Base-by-base conservation (phyloP, 768 basidiomycete species). In the Cystofilobasidium ferigula region DNA sequence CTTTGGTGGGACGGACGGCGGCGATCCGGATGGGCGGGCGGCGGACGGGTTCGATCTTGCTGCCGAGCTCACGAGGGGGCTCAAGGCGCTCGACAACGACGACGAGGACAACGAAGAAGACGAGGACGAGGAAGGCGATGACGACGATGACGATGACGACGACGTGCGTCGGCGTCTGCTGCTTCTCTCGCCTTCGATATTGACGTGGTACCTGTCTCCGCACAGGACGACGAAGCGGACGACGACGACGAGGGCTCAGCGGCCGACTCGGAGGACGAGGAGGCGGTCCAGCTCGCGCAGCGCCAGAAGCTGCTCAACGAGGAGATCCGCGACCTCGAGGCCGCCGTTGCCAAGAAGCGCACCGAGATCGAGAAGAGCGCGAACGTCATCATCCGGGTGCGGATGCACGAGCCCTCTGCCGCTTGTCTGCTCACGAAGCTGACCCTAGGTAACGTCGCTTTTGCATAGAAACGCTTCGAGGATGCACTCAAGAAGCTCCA, bases 401-500 rank as follows among this genome's bases (percentile, higher is more conserved):
- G 77, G n/a, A 71, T 32, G 38, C 18, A 40, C 32, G 14, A 32
- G 18, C n/a, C 1, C 35, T 22, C 8, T 43, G 13, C n/a, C n/a
- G n/a, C n/a, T n/a, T n/a, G n/a, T n/a, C n/a, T n/a, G n/a, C n/a
- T n/a, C n/a, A n/a, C n/a, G n/a, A n/a, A n/a, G 12, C 24, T 12
- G 51, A 40, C 45, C 63, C n/a, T 24, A 63, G 38, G 57, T 18
- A 9, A 13, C 42, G 35, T 32, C 43, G 28, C 24, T 32, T 43
- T 36, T 36, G 6, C 30, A 8, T 71, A 92, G 86, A 87, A 86
- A 82, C 91, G 91, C 40, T 93, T 94, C 76, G 89, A 93, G 74
- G 92, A 94, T 73, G 86, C 88, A 22, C 76, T 93, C 72, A 88
- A 85, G 79, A 95, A 94, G 76, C 80, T 95, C 57, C 82, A 85